Evolutionary conservation across 768 basidiomycete species (phyloP), one percentile per base, ranked within the genome.

Genomic region (Lactarius tabidus): DNA sequence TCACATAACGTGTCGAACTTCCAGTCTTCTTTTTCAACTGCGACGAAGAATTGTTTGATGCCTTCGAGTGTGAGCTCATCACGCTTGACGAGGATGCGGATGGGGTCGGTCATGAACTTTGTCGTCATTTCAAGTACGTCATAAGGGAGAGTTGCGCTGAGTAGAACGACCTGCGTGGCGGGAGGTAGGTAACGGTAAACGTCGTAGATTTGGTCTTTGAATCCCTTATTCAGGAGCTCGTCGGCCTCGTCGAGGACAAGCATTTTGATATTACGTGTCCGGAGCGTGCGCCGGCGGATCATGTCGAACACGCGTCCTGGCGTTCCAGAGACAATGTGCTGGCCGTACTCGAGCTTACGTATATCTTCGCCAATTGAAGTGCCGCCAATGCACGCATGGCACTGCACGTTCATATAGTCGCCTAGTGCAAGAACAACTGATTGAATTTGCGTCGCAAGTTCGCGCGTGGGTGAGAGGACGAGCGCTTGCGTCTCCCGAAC

Each of bases 11-110:
- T 98, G 78, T 98, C 95, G 73, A 97, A 95, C 75, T 99, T 99
- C 95, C 95, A 98, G 74, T 99, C 96, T 77, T 99, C 96, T 79
- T 98, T 97, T 79, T 98, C 96, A 62, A 99, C 96, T 54, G 95
- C 96, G 58, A 99, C 93, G 81, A 95, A 95, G 79, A 95, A 95
- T 75, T 96, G 93, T 72, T 95, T 95, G 79, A 95, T 95, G 10
- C 91, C 91, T 73, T 99, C 96, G 63, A 98, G 82, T 59, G 96
- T 97, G 83, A 98, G 84, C 78, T 99, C 96, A 74, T 98, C 95
- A 89, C 95, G 93, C 82, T 98, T 97, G 77, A 98, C 95, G 71
- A 98, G 88, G 71, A 99, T 97, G 54, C 94, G 91, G 74, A 98
- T 94, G 38, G 96, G 96, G 77, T 98, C 95, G 60, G 92, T 93